Evolutionary conservation across 345 rosid species (phyloP).

Genomic region (Gynandropsis gynandra): DNA sequence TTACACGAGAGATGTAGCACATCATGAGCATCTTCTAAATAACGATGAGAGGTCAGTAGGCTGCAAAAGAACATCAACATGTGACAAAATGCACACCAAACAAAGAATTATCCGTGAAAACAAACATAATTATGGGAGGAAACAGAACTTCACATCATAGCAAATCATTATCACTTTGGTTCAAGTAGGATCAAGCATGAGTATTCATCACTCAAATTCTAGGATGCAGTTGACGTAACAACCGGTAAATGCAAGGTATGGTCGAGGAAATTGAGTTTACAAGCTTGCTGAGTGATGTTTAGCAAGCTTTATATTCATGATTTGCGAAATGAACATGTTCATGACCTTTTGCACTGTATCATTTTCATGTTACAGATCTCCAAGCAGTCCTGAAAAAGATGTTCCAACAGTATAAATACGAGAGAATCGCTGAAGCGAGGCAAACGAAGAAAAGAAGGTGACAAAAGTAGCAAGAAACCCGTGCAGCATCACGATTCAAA

Average conservation of each 20-base stretch:
- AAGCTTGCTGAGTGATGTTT: constrained; percentile 25
- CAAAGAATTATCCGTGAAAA: constrained; percentile 30
- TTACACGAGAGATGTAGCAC: constrained; percentile 24
- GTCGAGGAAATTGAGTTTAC: constrained; percentile 28
- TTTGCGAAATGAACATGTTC: constrained; percentile 8
- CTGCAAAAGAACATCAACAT: constrained; percentile 22
- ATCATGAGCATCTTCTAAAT: constrained; percentile 28
- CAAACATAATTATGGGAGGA: no score
- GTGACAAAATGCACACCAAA: no score
- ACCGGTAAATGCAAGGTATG: constrained; percentile 57
- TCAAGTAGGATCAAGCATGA: no score
- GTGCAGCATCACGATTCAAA: constrained; percentile 15
- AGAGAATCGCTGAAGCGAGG: constrained; percentile 14
- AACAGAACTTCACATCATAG: no score
- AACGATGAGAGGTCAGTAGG: constrained; percentile 24
- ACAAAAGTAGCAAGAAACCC: constrained; percentile 17
- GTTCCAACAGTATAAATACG: no score
- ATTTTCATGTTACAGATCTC: no score
- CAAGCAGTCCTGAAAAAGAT: no score
- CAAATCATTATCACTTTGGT: no score
- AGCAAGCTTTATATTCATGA: constrained; percentile 14
- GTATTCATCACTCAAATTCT: constrained; percentile 28
- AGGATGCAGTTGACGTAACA: constrained; percentile 34
- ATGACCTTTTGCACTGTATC: no score
- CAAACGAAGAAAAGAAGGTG: constrained; percentile 1